These are phyloP conservation scores for Fomitopsis pulvina DNA, from an alignment of 768 basidiomycete genomes.

Conservation along the genomic window DNA sequence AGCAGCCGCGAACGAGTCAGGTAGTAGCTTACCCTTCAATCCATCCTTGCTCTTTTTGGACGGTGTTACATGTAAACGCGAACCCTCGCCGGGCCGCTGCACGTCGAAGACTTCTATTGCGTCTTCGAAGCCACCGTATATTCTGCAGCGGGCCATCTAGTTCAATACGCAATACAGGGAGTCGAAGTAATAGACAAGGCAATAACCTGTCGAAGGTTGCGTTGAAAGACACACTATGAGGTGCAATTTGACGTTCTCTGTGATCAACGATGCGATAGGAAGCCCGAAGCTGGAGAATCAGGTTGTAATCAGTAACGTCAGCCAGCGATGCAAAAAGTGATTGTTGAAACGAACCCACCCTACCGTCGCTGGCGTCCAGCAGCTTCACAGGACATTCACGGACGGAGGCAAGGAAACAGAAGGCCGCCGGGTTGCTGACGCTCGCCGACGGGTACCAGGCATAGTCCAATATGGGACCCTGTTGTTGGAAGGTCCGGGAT, in stretches of 20 bases:
- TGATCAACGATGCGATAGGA: slow-evolving; percentile 93
- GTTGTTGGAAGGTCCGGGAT: slow-evolving; percentile 29
- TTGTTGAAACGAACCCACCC: slow-evolving; percentile 38
- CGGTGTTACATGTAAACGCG: slow-evolving; percentile 61
- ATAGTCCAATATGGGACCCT: slow-evolving; percentile 72
- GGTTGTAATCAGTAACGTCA: neutral
- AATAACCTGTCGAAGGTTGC: slow-evolving; percentile 55
- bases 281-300: slow-evolving; percentile 67
- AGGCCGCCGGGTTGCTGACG: slow-evolving; percentile 48
- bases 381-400: slow-evolving; percentile 83
- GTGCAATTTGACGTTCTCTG: slow-evolving; percentile 84
- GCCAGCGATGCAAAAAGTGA: too few species aligned
- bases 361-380: slow-evolving; percentile 70
- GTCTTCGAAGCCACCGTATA: slow-evolving; percentile 85
- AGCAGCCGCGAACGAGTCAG: neutral
- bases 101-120: slow-evolving; percentile 86
- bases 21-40: slow-evolving; percentile 58
- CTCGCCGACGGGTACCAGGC: slow-evolving; percentile 83
- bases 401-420: slow-evolving; percentile 79
- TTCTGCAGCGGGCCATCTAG: slow-evolving; percentile 39
- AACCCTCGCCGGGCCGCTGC: slow-evolving; percentile 63
- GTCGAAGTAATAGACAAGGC: too few species aligned
- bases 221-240: slow-evolving; percentile 80
- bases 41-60: slow-evolving; percentile 79
- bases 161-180: too few species aligned